Conservation (phyloP, 2,329 filamentous ascomycete species). For the Cryoendolithus antarcticus region DNA sequence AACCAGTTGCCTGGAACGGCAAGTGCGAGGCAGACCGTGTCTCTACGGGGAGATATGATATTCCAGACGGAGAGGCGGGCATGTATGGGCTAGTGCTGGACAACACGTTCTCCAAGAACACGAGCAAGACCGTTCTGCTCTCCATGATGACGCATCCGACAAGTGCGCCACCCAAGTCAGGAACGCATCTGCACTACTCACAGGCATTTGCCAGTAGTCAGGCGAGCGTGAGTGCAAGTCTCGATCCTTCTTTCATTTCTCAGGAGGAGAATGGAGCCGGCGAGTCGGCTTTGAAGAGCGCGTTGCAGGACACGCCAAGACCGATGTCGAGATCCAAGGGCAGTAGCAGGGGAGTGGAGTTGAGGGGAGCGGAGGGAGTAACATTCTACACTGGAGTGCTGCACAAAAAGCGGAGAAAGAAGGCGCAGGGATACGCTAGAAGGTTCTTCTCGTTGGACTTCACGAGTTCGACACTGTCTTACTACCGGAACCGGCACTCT, state of each 20-base stretch:
- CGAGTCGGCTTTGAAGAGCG: conserved; percentile 17
- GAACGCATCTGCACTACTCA: conserved; percentile 52
- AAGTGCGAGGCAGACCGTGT: conserved; percentile 97
- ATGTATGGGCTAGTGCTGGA: conserved; percentile 97
- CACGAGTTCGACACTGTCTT: conserved; percentile 84
- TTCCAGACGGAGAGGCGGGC: conserved; percentile 60
- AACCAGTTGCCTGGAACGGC: conserved; percentile 64
- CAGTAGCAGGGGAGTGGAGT: conserved; percentile 14
- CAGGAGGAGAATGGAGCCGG: conserved; percentile 37
- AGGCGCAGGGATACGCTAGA: conserved; percentile 82
- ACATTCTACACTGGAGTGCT: conserved; percentile 74
- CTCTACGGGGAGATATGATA: conserved; percentile 77
- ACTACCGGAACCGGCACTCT: conserved; percentile 90
- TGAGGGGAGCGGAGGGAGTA: conserved; percentile 19
- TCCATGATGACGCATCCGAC: conserved; percentile 90
- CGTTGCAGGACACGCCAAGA: conserved; percentile 25
- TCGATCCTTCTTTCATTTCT: conserved; percentile 33
- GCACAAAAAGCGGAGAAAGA: conserved; percentile 82
- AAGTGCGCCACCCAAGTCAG: conserved; percentile 61
- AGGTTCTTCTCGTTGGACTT: conserved; percentile 96
- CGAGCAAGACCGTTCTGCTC: conserved; percentile 88
- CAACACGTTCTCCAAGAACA: conserved; percentile 95
- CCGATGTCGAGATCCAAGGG: conserved; percentile 25
- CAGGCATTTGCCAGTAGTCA: conserved; percentile 40
- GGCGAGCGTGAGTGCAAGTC: conserved; percentile 28